Base-by-base conservation (phyloP, 352 stramenopile genomes). In the Bremia lactucae region DNA sequence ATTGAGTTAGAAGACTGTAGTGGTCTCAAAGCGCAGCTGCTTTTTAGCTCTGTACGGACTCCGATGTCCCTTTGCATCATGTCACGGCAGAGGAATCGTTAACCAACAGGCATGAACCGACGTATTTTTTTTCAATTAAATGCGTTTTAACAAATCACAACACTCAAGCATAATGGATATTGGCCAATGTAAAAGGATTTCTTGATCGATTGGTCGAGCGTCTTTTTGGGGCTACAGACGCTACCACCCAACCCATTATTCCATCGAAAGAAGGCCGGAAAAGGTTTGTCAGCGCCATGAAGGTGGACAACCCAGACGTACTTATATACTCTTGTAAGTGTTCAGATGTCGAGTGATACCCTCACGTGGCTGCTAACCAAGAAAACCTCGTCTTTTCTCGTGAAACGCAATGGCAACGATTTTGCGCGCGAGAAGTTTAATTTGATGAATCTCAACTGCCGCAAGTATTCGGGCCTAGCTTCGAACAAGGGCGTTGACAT, bases 311-410 rank as follows among this genome's bases (percentile, higher is more conserved):
- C 33, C 42, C 42, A 45, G n/a, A 14, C 31, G 21, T 33, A 5
- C 28, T 14, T 13, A 33, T 16, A 51, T 39, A 15, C 39, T 55
- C 31, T 28, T n/a, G 15, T 29, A 22, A 50, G 43, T 14, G n/a
- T 13, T 35, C 48, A 89, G 76, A 92, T 92, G 79, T 87, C 74
- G 51, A 86, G 59, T 68, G 87, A 97, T 86, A 88, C 88, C 47
- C 87, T 98, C 49, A 91, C 93, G 48, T 98, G 95, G 95, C 82
- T 97, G 71, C 61, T 97, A 53, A 94, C 95, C 59, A 95, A 96
- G 75, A 93, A 95, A 54, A 97, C 96, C 56, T 97, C 79, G 62
- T 96, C 72, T 52, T 98, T 98, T 73, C 72, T 98, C 35, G 83
- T 96, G 56, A 98, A 98, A 82, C 75, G 84, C 49, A 83, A 78